These are phyloP conservation scores for Orobanche coerulescens DNA, from an alignment of 257 asterid species.

Conservation along the genomic window DNA sequence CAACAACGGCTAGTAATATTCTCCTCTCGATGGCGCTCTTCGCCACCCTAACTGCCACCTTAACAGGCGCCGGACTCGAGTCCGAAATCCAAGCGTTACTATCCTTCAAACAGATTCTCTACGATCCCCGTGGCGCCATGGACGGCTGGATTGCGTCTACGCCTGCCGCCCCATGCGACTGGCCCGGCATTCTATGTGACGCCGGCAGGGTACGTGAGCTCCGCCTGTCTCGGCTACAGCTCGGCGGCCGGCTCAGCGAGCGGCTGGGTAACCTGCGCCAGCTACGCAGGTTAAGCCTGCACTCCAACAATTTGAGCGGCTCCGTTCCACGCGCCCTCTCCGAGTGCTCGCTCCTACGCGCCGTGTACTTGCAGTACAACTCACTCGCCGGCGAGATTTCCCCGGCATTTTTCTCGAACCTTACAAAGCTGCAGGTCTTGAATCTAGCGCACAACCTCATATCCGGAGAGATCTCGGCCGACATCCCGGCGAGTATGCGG, in stretches of 20 bases:
- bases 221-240: constrained; percentile 61
- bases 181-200: constrained; percentile 61
- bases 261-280: constrained; percentile 34
- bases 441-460: constrained; percentile 51
- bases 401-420: constrained; percentile 38
- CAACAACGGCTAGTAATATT: constrained; percentile 29
- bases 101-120: constrained; percentile 39
- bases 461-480: constrained; percentile 35
- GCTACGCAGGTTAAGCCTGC: constrained; percentile 61
- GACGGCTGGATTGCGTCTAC: constrained; percentile 62
- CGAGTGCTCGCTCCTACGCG: constrained; percentile 47
- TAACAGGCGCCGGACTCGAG: constrained; percentile 32
- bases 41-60: constrained; percentile 23
- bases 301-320: constrained; percentile 56
- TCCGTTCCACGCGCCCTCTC: constrained; percentile 48
- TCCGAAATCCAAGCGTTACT: constrained; percentile 46
- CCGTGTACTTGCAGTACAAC: constrained; percentile 62
- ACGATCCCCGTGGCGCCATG: constrained; percentile 58
- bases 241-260: constrained; percentile 40
- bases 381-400: constrained; percentile 50
- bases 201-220: constrained; percentile 45
- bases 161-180: constrained; percentile 66
- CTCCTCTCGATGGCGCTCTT: constrained; percentile 32
- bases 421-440: constrained; percentile 47
- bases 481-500: constrained; percentile 32